Evolutionary conservation across 176 grass and related monocot species (phyloP).

Genomic region (Oryza brachyantha): DNA sequence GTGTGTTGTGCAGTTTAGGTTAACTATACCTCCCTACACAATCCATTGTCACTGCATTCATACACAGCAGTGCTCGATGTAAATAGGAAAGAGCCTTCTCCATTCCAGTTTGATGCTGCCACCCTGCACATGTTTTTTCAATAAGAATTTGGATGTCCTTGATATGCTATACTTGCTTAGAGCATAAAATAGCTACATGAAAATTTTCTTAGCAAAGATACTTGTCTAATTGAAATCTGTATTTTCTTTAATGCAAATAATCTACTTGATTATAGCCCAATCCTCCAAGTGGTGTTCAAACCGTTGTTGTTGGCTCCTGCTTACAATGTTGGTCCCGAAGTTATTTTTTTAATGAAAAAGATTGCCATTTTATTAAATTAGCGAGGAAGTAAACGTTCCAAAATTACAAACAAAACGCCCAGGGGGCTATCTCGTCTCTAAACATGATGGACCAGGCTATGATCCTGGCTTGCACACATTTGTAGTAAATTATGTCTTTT

Average conservation of each 20-base stretch:
- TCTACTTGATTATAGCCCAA: not conserved
- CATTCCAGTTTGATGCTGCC: slow-evolving; percentile 79
- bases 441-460: no score
- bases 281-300: not conserved
- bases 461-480: not conserved
- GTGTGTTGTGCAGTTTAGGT: slow-evolving; percentile 15
- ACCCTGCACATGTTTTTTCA: slow-evolving; percentile 52
- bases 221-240: not conserved
- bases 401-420: not conserved
- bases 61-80: slow-evolving; percentile 80
- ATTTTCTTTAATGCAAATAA: not conserved
- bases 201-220: slow-evolving; percentile 15
- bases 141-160: slow-evolving; percentile 35
- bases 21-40: slow-evolving; percentile 57
- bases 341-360: not conserved
- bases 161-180: not conserved
- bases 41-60: slow-evolving; percentile 75
- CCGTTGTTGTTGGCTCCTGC: not conserved
- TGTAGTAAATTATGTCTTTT: not conserved
- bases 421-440: not conserved
- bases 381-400: no score
- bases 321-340: not conserved
- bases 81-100: slow-evolving; percentile 85
- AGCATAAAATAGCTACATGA: not conserved
- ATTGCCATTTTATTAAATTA: no score